Base-by-base conservation (phyloP, 352 stramenopile genomes). In the Globisporangium heterothallicum region DNA sequence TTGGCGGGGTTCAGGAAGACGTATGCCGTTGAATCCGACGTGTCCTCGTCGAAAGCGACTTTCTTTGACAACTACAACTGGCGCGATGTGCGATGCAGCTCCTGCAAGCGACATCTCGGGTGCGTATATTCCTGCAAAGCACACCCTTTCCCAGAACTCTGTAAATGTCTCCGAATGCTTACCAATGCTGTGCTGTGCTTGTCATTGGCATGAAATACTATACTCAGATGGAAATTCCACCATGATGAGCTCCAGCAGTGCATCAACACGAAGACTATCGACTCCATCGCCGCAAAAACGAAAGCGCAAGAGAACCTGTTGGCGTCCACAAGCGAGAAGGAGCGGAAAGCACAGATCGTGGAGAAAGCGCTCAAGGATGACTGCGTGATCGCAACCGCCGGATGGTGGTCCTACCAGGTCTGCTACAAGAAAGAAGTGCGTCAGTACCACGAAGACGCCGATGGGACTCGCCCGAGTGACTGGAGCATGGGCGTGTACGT, bases 371-470 rank as follows among this genome's bases (percentile, higher is more conserved):
- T 88, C 8, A n/a, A 26, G 3, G 68, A 68, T 10, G 63, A 70
- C 18, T 92, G 84, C 54, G 22, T 92, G n/a, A 61, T 74, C 29
- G 71, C 79, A 34, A 68, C 61, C 24, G 60, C 69, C 18, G 81
- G 78, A 6, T 94, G 84, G 84, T 94, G 84, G 84, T 83, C 78
- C n/a, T 94, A 94, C 56, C 63, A 92, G 52, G 53, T 92, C 2
- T 94, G 81, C 68, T 92, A 92, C 67, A 61, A 70, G 49, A 72
- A 80, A 42, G 84, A 94, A 48, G 79, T 94, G 29, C 81, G 78
- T 2, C 84, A 94, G 57, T 94, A 68, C 53, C 84, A 94, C 62
- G 60, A 92, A 63, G 84, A 94, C 46, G 30, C 63, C 0, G 84
- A 92, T 44, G 80, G 81, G 21, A 78, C 67, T 13, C 78, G 78